Base-by-base conservation (phyloP, 495 filamentous ascomycete genomes). In the Polyplosphaeria fusca region DNA sequence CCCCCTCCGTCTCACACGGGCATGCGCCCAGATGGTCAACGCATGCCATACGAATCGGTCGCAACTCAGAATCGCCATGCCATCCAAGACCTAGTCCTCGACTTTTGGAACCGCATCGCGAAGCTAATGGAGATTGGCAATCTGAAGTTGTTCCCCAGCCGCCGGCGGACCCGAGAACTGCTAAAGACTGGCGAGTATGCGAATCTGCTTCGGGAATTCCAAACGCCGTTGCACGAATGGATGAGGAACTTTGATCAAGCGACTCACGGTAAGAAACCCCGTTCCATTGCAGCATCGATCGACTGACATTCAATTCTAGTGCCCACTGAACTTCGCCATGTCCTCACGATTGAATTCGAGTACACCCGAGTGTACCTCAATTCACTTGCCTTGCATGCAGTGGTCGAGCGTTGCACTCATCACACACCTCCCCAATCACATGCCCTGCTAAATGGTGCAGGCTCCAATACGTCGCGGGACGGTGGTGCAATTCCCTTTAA, bases 31-130 rank as follows among this genome's bases (percentile, higher is more conserved):
- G 74, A 78, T 52, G 76, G 81, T 14, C 57, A 61, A 48, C 68
- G 49, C 44, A 38, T 52, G 18, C 63, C 58, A 19, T 61, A 48
- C 20, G 59, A 66, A 32, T 55, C 63, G n/a, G 46, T 63, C 0
- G 58, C 48, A 18, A 63, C 63, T 16, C 58, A 61, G 42, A 76
- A 64, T 80, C 82, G 56, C 76, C 51, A 61, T 47, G 53, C 48
- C 14, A 40, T 86, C 11, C 80, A 88, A 55, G 84, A 89, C 64
- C 79, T 82, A 49, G 90, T 95, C 63, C 89, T 95, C 50, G 83
- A 93, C 68, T 89, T 87, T 67, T 98, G 93, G 93, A 85, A 88
- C 16, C 86, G 86, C 2, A 86, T 98, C 46, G 94, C 89, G 42
- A 85, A 86, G 57, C 81, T 95, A 59, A 94, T 96, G 84, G 86